Evolutionary conservation across 345 rosid genomes (phyloP), one percentile per base, ranked within the genome.

Genomic region (Hibiscus trionum): DNA sequence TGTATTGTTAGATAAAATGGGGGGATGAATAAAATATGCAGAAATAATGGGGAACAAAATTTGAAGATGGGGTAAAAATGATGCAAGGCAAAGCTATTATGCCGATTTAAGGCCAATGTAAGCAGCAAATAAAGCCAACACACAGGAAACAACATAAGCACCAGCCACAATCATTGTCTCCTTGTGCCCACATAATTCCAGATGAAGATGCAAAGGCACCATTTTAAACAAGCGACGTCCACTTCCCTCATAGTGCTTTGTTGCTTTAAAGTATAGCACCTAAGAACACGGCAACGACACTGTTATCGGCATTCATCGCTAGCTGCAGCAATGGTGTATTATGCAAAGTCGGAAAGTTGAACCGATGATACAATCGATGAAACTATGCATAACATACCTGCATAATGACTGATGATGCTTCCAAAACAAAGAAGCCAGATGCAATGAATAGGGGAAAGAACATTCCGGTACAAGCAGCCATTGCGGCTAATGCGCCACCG

Each of bases 401-500:
- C 78, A 88, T 59, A 14, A 88, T 53, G 66, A 90, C 83, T 19
- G 91, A 86, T 59, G 83, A 77, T 49, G 84, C 85, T 84, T 94
- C 97, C 71, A 88, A 61, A 68, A 90, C 63, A 31, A 88, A 88
- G 69, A 94, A 81, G 64, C 97, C 96, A 29, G 93, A 91, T 1
- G 97, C 84, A 78, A 90, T 85, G 80, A 90, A 77, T 52, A 94
- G 84, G 12, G 98, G 97, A 39, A 94, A 81, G 81, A 91, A 94
- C 97, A 94, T 91, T 84, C 98, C 96, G 2, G 92, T 86, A 77
- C 91, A 87, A 67, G 96, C 93, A 77, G 98, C 97, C 98, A 94
- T 90, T 71, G 98, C 86, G 73, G 97, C 97, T 73, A 94, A 83
- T 49, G 91, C 97, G 58, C 91, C 98, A 72, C 97, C 97, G 7